Percentiles rank a stretch among this genome's conserved stretches.
phyloP scores from a whole-genome alignment of 2,329 filamentous ascomycete species.

The Leptoxyphium fumago region DNA sequence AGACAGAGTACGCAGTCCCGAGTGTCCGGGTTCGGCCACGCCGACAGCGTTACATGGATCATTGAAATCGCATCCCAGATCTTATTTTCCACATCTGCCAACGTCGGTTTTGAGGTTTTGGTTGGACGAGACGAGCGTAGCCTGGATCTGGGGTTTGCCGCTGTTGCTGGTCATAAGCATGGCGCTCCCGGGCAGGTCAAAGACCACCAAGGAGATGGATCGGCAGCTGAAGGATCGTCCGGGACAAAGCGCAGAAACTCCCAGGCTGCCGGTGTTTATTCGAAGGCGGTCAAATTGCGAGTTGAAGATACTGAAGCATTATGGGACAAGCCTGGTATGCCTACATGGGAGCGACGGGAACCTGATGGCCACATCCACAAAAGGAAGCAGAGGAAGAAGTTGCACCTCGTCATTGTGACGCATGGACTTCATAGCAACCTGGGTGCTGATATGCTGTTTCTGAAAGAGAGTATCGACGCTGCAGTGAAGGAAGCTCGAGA shows the following conservation, averaged over 20 bases:
- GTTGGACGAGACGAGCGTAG: conserved; percentile 78
- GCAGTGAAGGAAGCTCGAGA: conserved; percentile 59
- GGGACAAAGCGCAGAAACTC: conserved; percentile 40
- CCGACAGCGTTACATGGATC: conserved; percentile 61
- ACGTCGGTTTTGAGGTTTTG: conserved; percentile 75
- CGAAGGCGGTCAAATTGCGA: conserved; percentile 59
- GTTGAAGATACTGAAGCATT: conserved; percentile 79
- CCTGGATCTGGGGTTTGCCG: conserved; percentile 49
- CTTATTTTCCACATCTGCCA: conserved; percentile 78
- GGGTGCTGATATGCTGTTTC: conserved; percentile 86
- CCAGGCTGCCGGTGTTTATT: conserved; percentile 66
- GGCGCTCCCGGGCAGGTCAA: conserved; percentile 53
- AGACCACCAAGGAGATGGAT: conserved; percentile 46
- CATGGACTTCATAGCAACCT: conserved; percentile 94
- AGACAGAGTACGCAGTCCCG: conserved; percentile 18
- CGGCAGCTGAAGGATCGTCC: conserved; percentile 37
- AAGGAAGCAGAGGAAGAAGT: conserved; percentile 51
- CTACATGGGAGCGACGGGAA: conserved; percentile 37
- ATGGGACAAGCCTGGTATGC: conserved; percentile 84
- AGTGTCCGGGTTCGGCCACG: conserved; percentile 29
- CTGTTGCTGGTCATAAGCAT: conserved; percentile 38
- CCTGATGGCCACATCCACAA: conserved; percentile 11
- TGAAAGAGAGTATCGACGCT: conserved; percentile 93
- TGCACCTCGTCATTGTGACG: conserved; percentile 84
- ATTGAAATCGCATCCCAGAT: conserved; percentile 87